phyloP scores from a whole-genome alignment of 2,329 filamentous ascomycete species.

The Sporothrix luriei region DNA sequence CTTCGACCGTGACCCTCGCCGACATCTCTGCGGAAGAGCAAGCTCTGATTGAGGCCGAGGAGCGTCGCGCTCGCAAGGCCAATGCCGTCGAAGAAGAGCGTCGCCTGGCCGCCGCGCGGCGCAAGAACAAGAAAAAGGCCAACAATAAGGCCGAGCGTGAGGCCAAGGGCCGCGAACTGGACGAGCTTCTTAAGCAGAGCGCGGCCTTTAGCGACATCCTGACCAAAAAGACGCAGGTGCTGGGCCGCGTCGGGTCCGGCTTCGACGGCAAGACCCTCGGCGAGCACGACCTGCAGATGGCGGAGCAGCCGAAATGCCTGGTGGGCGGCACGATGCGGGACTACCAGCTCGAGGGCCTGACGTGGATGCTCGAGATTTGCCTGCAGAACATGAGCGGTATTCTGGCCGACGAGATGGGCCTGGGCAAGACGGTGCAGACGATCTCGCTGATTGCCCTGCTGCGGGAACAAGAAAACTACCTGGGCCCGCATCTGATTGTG shows the following conservation, averaged over 20 bases:
- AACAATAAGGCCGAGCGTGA: slow-evolving; percentile 59
- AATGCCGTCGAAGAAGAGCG: slow-evolving; percentile 54
- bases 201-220: slow-evolving; percentile 64
- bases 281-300: slow-evolving; percentile 72
- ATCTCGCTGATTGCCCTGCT: slow-evolving; percentile 85
- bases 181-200: slow-evolving; percentile 61
- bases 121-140: slow-evolving; percentile 52
- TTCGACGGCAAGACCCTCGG: slow-evolving; percentile 63
- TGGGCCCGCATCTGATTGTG: slow-evolving; percentile 86
- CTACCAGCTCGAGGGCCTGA: slow-evolving; percentile 91
- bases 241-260: slow-evolving; percentile 63
- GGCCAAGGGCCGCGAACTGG: slow-evolving; percentile 60
- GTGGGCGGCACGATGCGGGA: slow-evolving; percentile 87
- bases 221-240: slow-evolving; percentile 63
- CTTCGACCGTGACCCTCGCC: not conserved
- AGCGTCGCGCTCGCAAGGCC: slow-evolving; percentile 50
- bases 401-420: slow-evolving; percentile 89
- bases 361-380: slow-evolving; percentile 87
- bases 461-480: slow-evolving; percentile 79
- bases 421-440: slow-evolving; percentile 87
- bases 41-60: slow-evolving; percentile 43
- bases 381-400: slow-evolving; percentile 87
- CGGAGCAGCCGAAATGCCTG: slow-evolving; percentile 81
- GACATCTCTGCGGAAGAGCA: slow-evolving; percentile 26
- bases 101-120: slow-evolving; percentile 45